Evolutionary conservation across 352 stramenopile genomes (phyloP).

Genomic region (Achlya hypogyna): DNA sequence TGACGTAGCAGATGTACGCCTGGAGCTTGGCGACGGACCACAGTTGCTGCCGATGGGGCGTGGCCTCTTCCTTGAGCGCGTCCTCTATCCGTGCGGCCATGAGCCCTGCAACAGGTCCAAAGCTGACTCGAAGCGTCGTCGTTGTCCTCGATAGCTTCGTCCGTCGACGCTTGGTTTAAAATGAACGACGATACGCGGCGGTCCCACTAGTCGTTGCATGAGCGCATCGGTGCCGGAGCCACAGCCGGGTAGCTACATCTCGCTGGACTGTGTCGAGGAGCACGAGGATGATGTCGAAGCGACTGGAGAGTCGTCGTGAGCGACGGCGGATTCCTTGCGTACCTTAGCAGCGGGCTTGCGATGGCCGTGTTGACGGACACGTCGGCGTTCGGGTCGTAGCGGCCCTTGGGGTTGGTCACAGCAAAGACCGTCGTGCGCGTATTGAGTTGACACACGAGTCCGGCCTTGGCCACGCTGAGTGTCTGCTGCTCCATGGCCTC

Average conservation of each 20-base stretch:
- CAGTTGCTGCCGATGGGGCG: constrained; percentile 19
- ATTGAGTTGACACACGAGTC: constrained; percentile 95
- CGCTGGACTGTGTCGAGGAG: constrained; percentile 84
- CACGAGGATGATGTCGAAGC: constrained; percentile 97
- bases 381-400: constrained; percentile 80
- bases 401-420: constrained; percentile 91
- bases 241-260: constrained; percentile 8
- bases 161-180: constrained; percentile 79
- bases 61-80: constrained; percentile 7
- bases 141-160: constrained; percentile 21
- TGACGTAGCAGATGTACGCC: constrained; percentile 89
- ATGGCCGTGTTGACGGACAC: constrained; percentile 94
- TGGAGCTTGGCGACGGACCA: constrained; percentile 89
- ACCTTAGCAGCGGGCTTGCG: constrained; percentile 88
- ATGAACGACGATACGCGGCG: constrained; percentile 92
- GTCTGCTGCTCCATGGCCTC: constrained; percentile 99
- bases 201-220: constrained; percentile 68
- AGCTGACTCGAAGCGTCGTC: constrained; percentile 24
- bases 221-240: background rate
- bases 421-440: constrained; percentile 92
- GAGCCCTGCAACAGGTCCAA: constrained; percentile 20
- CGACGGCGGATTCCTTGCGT: too few relatives aligned
- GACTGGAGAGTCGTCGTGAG: constrained; percentile 22
- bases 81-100: background rate
- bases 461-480: constrained; percentile 94